Conservation (phyloP, 768 basidiomycete species). For the Hysterangium stoloniferum region DNA sequence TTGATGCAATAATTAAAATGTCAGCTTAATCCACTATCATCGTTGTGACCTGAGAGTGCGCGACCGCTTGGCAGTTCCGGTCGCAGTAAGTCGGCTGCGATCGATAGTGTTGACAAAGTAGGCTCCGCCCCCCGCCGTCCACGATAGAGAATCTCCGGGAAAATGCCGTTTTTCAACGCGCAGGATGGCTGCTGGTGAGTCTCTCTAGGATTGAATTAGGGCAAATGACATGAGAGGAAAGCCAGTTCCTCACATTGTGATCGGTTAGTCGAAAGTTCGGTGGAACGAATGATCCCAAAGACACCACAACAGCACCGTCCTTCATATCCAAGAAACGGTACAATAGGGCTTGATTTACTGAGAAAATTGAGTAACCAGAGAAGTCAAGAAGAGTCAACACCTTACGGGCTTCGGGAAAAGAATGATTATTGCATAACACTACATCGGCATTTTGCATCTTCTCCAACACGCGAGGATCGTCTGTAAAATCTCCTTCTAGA, state of each 20-base stretch:
- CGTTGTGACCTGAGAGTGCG: too few species aligned
- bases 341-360: constrained; percentile 82
- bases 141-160: constrained; percentile 69
- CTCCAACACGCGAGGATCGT: constrained; percentile 56
- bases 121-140: constrained; percentile 62
- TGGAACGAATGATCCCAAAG: constrained; percentile 80
- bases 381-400: constrained; percentile 15
- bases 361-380: neutral
- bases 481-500: constrained; percentile 82
- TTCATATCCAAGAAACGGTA: constrained; percentile 91
- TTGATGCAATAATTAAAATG: too few species aligned
- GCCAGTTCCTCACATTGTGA: constrained; percentile 49
- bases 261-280: constrained; percentile 72
- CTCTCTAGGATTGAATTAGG: constrained; percentile 36
- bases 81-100: too few species aligned
- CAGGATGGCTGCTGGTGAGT: constrained; percentile 78
- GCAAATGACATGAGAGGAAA: constrained; percentile 4
- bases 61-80: too few species aligned
- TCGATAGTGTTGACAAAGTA: constrained; percentile 76
- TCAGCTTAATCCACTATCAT: too few species aligned
- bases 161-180: constrained; percentile 62
- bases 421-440: constrained; percentile 84
- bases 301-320: constrained; percentile 88
- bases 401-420: constrained; percentile 67
- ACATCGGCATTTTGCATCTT: constrained; percentile 80